Base-by-base conservation (phyloP, 1,284 basidiomycete species). In the Puccinia polysora region DNA sequence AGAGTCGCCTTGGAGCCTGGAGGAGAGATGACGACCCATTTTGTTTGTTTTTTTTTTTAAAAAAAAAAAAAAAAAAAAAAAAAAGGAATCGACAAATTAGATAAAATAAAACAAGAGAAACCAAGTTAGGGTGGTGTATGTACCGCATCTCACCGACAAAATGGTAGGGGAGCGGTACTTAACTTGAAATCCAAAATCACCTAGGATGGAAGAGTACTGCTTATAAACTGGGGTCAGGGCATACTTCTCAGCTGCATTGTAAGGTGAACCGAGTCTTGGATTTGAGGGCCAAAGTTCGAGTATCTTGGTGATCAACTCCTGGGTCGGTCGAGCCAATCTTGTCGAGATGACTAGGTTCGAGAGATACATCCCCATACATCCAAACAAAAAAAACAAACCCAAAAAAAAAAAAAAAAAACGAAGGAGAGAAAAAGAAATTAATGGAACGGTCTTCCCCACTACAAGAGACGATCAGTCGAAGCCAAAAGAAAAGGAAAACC, bases 181-280 rank as follows among this genome's bases (percentile, higher is more conserved):
- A 12, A 72, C 69, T 32, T 72, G 69, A 52, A 72, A 64, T 7
- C 59, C 45, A 7, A 72, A 7, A 56, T 72, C 69, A 32, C 69
- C 60, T 23, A 72, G 43, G 20, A 72, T 63, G 7, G 59, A 59
- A n/a, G 36, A 63, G 49, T 64, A 72, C 52, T 72, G 69, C 32
- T 72, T 72, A 30, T 62, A 72, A 23, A 70, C 49, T 6, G 59
- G 69, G 0, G 69, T 71, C 23, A 72, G 34, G 23, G 47, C 36
- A 56, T 72, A 53, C n/a, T 53, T 52, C 4, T 38, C 14, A 4
- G 59, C 69, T 8, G 69, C 49, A 32, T 45, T 15, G 45, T 63
- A 72, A 40, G 58, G 69, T n/a, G 69, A 71, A 20, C 68, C 68
- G 12, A 32, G n/a, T 25, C 32, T 55, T 6, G 69, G 69, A 55